A percentile compares a stretch with the other conserved stretches of the same genome.
These are phyloP conservation scores for Clitopilus hobsonii DNA, from an alignment of 768 basidiomycete species.

Conservation along the genomic window DNA sequence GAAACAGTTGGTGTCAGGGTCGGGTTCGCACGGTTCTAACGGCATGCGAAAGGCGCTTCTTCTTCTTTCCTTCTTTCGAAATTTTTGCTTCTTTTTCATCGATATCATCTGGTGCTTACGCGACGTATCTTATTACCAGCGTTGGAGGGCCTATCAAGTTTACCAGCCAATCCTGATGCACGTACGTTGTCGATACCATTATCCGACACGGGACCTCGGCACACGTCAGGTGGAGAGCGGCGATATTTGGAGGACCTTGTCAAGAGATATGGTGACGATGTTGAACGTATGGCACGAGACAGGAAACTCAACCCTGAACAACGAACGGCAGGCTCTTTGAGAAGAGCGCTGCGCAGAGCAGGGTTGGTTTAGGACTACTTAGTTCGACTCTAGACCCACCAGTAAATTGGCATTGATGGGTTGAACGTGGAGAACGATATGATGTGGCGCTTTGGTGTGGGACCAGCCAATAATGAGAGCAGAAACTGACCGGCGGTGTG, in stretches of 20 bases:
- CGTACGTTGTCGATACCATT: constrained; percentile 34
- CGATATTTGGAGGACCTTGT: constrained; percentile 64
- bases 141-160: constrained; percentile 58
- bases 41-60: constrained; percentile 12
- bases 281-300: constrained; percentile 52
- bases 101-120: constrained; percentile 8
- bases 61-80: background rate
- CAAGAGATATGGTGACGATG: constrained; percentile 64
- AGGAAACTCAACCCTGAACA: constrained; percentile 5
- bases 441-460: constrained; percentile 4
- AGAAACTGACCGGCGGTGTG: constrained; percentile 23
- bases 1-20: background rate
- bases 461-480: background rate
- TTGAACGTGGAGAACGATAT: constrained; percentile 6
- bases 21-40: constrained; percentile 21
- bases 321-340: constrained; percentile 4
- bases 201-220: constrained; percentile 45
- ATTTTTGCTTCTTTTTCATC: constrained; percentile 12
- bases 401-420: background rate
- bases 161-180: background rate
- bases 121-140: constrained; percentile 35
- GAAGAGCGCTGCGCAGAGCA: constrained; percentile 3
- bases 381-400: background rate
- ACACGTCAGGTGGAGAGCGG: constrained; percentile 66
- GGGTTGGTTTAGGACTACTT: background rate